phyloP scores from a whole-genome alignment of 257 asterid genomes.

The Ligustrum vulgare region DNA sequence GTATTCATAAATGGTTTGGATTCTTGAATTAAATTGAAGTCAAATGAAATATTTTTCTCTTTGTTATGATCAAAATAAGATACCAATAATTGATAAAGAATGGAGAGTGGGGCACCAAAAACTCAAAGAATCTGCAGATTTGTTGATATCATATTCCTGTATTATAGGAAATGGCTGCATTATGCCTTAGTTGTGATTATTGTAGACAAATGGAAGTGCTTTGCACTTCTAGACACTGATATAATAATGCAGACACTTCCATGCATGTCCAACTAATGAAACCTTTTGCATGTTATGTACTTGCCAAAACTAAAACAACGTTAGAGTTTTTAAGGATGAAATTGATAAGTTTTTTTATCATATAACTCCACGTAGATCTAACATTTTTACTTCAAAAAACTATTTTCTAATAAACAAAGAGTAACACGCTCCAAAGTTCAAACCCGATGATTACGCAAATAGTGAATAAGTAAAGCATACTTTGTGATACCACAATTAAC shows the following conservation, averaged over 20 bases:
- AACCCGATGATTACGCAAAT: too few species aligned
- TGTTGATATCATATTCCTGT: not conserved
- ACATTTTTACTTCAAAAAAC: too few species aligned
- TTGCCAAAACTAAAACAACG: too few species aligned
- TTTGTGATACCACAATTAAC: too few species aligned
- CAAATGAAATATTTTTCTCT: not conserved
- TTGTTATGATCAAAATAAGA: not conserved
- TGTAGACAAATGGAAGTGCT: not conserved
- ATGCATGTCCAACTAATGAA: not conserved
- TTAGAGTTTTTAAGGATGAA: too few species aligned
- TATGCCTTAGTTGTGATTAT: constrained; percentile 9
- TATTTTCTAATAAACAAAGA: too few species aligned
- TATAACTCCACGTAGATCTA: too few species aligned
- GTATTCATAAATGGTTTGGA: not conserved
- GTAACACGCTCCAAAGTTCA: too few species aligned
- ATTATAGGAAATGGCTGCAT: constrained; percentile 7
- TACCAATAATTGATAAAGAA: not conserved
- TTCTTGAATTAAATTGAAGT: not conserved
- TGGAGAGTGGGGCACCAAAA: constrained; percentile 5
- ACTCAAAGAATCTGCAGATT: not conserved
- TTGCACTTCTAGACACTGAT: constrained; percentile 18
- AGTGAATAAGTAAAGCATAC: too few species aligned
- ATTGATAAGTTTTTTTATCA: too few species aligned
- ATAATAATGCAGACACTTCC: not conserved
- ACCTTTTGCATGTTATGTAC: not conserved